Percentiles rank a stretch among this genome's conserved stretches.
These are phyloP conservation scores for Penicillium sclerotiorum DNA, from an alignment of 2,329 filamentous ascomycete species.

Conservation along the genomic window DNA sequence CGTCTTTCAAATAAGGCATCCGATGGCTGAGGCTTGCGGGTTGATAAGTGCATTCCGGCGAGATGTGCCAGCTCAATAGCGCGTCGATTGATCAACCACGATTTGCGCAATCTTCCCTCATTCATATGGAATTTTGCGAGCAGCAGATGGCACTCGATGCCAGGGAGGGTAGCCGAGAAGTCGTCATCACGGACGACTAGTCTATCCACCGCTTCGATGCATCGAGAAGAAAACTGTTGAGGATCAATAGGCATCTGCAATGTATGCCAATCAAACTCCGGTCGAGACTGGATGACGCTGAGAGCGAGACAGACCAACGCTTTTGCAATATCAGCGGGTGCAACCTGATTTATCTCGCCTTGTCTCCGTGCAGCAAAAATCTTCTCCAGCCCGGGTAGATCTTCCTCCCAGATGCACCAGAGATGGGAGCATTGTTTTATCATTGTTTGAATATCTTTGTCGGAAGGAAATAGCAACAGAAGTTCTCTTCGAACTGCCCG, in stretches of 20 bases:
- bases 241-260: constrained; percentile 43
- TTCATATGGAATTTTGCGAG: constrained; percentile 57
- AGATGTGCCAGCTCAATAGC: constrained; percentile 57
- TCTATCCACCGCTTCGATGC: constrained; percentile 50
- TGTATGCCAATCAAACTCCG: constrained; percentile 40
- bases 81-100: constrained; percentile 56
- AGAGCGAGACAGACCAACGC: constrained; percentile 50
- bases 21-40: constrained; percentile 28
- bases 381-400: constrained; percentile 35
- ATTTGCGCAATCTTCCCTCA: constrained; percentile 57
- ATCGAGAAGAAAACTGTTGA: constrained; percentile 49
- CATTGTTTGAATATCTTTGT: constrained; percentile 35
- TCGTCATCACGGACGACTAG: constrained; percentile 55
- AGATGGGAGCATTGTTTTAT: constrained; percentile 32
- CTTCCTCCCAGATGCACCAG: constrained; percentile 37
- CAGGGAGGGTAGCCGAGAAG: constrained; percentile 53
- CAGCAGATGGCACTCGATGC: constrained; percentile 56
- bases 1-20: constrained; percentile 33
- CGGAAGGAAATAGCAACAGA: constrained; percentile 37
- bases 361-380: constrained; percentile 4
- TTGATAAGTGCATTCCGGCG: constrained; percentile 50
- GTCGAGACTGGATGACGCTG: constrained; percentile 45
- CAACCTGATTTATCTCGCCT: constrained; percentile 23
- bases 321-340: constrained; percentile 44
- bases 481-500: constrained; percentile 29